Evolutionary conservation across 768 basidiomycete genomes (phyloP).

Genomic region (Jaapia argillacea): DNA sequence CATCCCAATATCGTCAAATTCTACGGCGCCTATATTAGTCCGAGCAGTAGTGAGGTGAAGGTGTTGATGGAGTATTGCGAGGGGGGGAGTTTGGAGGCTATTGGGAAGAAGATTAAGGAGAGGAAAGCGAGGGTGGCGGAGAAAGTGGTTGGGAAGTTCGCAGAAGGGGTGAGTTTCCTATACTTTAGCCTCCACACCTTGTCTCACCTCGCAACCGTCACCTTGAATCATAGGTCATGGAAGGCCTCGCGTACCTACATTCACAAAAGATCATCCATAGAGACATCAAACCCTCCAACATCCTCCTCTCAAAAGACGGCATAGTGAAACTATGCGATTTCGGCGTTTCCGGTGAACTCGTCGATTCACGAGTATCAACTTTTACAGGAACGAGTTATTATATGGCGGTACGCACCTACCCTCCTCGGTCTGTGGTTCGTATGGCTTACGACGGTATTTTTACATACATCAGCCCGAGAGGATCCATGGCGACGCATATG

Average conservation of each 20-base stretch:
- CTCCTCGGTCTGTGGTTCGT: no score
- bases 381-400: conserved; percentile 93
- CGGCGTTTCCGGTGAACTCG: conserved; percentile 87
- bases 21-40: conserved; percentile 78
- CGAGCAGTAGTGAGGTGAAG: conserved; percentile 77
- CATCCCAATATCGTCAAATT: conserved; percentile 81
- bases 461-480: conserved; percentile 60
- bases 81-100: conserved; percentile 73
- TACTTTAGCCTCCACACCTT: background rate
- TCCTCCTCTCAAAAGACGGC: conserved; percentile 78
- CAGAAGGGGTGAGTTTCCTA: conserved; percentile 63
- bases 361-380: conserved; percentile 77
- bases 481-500: conserved; percentile 78
- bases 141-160: conserved; percentile 73
- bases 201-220: no score
- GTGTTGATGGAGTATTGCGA: conserved; percentile 83
- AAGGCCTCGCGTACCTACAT: conserved; percentile 83
- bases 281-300: conserved; percentile 84
- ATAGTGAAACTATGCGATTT: conserved; percentile 85
- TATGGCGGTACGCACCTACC: conserved; percentile 79
- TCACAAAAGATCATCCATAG: conserved; percentile 81
- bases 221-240: conserved; percentile 53
- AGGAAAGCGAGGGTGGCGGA: conserved; percentile 67
- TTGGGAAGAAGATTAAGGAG: conserved; percentile 69
- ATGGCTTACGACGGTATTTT: no score